Percentiles rank a stretch among this genome's conserved stretches.
Conservation (phyloP, 2,329 filamentous ascomycete species). For the Tolypocladium pustulatum region DNA sequence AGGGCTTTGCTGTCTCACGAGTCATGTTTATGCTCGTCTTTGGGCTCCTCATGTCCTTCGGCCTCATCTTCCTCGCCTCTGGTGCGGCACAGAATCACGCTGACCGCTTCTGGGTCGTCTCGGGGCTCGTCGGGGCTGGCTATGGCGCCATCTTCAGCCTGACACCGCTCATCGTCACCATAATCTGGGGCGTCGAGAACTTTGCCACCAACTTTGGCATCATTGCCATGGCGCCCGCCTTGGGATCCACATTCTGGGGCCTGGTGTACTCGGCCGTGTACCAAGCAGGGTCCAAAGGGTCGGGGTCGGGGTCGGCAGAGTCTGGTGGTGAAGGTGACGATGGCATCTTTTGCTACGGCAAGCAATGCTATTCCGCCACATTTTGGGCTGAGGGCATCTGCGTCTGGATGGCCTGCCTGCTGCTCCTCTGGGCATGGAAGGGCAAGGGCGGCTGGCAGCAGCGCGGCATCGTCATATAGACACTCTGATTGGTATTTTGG, state of each 20-base stretch:
- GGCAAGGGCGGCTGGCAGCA: slow-evolving; percentile 64
- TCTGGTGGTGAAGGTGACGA: slow-evolving; percentile 22
- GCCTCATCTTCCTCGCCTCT: slow-evolving; percentile 67
- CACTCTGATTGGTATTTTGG: too few relatives aligned
- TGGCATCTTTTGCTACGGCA: slow-evolving; percentile 67
- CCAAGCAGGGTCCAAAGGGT: slow-evolving; percentile 49
- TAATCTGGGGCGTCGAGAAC: slow-evolving; percentile 97
- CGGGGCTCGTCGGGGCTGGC: slow-evolving; percentile 73
- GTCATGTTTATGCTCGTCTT: slow-evolving; percentile 71
- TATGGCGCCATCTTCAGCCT: slow-evolving; percentile 89
- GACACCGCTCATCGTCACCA: slow-evolving; percentile 84
- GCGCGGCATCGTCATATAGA: slow-evolving; percentile 58
- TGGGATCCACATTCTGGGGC: slow-evolving; percentile 84
- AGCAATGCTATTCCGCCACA: slow-evolving; percentile 65
- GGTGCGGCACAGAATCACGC: slow-evolving; percentile 64
- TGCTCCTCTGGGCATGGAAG: slow-evolving; percentile 75
- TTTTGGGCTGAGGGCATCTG: slow-evolving; percentile 82
- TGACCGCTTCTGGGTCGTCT: slow-evolving; percentile 77
- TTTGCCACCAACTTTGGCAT: slow-evolving; percentile 98
- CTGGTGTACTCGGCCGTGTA: slow-evolving; percentile 78
- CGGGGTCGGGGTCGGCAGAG: slow-evolving; percentile 19
- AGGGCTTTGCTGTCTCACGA: slow-evolving; percentile 57
- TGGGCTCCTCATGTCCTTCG: slow-evolving; percentile 61
- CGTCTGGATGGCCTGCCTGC: slow-evolving; percentile 63
- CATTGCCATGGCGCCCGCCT: slow-evolving; percentile 80